Conservation (phyloP, 2,329 filamentous ascomycete genomes). For the Paraphaeosphaeria sporulosa region DNA sequence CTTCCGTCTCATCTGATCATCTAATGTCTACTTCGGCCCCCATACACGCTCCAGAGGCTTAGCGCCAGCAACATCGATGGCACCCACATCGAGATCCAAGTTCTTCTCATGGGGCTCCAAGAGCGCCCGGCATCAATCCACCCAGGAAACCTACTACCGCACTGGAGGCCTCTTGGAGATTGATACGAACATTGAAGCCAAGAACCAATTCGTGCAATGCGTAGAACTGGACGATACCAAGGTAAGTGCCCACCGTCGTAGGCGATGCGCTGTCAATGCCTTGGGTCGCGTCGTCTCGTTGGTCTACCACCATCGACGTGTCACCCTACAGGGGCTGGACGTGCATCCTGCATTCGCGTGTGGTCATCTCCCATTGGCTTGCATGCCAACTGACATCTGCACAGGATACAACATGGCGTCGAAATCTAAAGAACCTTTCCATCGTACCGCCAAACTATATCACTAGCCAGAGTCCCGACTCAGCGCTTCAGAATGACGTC, state of each 20-base stretch:
- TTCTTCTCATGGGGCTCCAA: slow-evolving; percentile 55
- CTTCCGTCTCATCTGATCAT: not conserved
- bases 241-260: slow-evolving; percentile 34
- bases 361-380: slow-evolving; percentile 43
- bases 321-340: slow-evolving; percentile 11
- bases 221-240: slow-evolving; percentile 29
- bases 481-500: slow-evolving; percentile 38
- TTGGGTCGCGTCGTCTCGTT: slow-evolving; percentile 5
- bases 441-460: slow-evolving; percentile 35
- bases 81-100: slow-evolving; percentile 51
- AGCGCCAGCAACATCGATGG: slow-evolving; percentile 17
- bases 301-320: slow-evolving; percentile 30
- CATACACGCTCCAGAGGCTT: not conserved
- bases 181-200: slow-evolving; percentile 29
- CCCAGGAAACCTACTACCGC: slow-evolving; percentile 45
- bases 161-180: slow-evolving; percentile 51
- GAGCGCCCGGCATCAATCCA: slow-evolving; percentile 38
- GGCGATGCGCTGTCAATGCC: slow-evolving; percentile 38
- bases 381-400: slow-evolving; percentile 21
- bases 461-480: slow-evolving; percentile 32
- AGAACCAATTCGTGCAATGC: slow-evolving; percentile 21
- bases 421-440: slow-evolving; percentile 40
- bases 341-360: slow-evolving; percentile 32
- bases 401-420: slow-evolving; percentile 35
- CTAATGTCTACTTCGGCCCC: slow-evolving; percentile 7